Evolutionary conservation across 768 basidiomycete species (phyloP).

Genomic region (Astraeus odoratus): DNA sequence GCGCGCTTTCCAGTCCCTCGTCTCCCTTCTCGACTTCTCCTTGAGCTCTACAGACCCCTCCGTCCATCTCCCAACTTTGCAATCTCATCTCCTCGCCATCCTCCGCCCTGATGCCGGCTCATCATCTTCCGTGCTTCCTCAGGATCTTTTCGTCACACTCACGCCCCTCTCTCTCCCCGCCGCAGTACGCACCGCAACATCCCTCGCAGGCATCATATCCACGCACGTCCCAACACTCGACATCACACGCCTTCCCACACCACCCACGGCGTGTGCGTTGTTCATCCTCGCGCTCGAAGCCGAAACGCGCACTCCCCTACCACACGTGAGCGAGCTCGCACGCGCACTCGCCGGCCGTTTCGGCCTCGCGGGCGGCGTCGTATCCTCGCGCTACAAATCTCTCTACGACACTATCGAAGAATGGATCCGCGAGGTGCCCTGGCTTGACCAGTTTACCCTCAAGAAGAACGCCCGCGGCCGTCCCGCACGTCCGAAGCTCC

Average conservation of each 20-base stretch:
- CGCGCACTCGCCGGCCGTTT: slow-evolving; percentile 46
- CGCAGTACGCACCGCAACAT: slow-evolving; percentile 36
- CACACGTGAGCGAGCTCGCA: slow-evolving; percentile 51
- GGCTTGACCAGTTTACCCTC: slow-evolving; percentile 54
- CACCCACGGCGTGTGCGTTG: slow-evolving; percentile 58
- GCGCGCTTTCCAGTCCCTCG: slow-evolving; percentile 47
- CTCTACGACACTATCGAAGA: slow-evolving; percentile 54
- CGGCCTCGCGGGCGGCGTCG: slow-evolving; percentile 43
- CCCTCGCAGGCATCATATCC: slow-evolving; percentile 37
- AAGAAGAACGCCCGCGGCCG: slow-evolving; percentile 25
- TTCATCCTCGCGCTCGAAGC: slow-evolving; percentile 68
- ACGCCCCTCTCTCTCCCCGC: slow-evolving; percentile 34
- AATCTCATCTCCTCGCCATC: slow-evolving; percentile 41
- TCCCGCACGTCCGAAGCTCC: slow-evolving; percentile 49
- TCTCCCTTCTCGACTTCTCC: slow-evolving; percentile 46
- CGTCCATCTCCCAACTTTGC: slow-evolving; percentile 50
- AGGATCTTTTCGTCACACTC: slow-evolving; percentile 30
- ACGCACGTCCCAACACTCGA: slow-evolving; percentile 34
- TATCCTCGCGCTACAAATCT: slow-evolving; percentile 64
- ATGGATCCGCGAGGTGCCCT: slow-evolving; percentile 62
- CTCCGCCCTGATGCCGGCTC: slow-evolving; percentile 26
- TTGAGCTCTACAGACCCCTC: slow-evolving; percentile 51
- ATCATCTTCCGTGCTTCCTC: slow-evolving; percentile 23
- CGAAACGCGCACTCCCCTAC: slow-evolving; percentile 45
- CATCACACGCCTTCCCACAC: slow-evolving; percentile 34